Percentiles rank a stretch among this genome's conserved stretches.
Conservation (phyloP, 768 basidiomycete genomes). For the Tubosaeta sp. region DNA sequence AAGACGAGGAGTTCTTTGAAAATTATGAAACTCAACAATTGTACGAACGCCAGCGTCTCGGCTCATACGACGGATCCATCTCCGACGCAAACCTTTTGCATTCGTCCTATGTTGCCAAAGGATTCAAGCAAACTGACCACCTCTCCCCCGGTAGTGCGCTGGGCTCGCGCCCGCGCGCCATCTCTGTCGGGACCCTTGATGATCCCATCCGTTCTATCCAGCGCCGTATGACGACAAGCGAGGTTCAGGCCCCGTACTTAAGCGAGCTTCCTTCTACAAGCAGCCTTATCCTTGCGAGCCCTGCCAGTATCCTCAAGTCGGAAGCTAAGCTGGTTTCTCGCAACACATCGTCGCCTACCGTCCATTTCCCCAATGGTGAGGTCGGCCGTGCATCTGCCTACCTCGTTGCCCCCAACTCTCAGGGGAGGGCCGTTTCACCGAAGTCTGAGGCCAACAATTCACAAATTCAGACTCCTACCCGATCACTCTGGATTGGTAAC, state of each 20-base stretch:
- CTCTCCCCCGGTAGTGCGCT: constrained; percentile 44
- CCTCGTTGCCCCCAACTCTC: constrained; percentile 60
- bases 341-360: constrained; percentile 41
- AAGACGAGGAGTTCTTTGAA: constrained; percentile 76
- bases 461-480: constrained; percentile 88
- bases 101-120: constrained; percentile 62
- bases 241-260: constrained; percentile 52
- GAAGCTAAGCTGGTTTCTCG: constrained; percentile 50
- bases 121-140: constrained; percentile 72
- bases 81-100: constrained; percentile 51
- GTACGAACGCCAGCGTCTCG: constrained; percentile 55
- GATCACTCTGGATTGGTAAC: constrained; percentile 98
- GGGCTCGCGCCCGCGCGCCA: constrained; percentile 65
- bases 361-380: constrained; percentile 70
- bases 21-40: constrained; percentile 41
- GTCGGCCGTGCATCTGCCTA: constrained; percentile 60
- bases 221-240: constrained; percentile 56
- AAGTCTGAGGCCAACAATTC: constrained; percentile 65
- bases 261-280: constrained; percentile 47
- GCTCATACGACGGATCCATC: constrained; percentile 54
- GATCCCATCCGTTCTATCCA: constrained; percentile 70
- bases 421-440: constrained; percentile 77
- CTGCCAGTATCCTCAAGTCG: constrained; percentile 52
- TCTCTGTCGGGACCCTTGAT: constrained; percentile 85
- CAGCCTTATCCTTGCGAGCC: constrained; percentile 23